Percentiles rank a stretch among this genome's conserved stretches.
These are phyloP conservation scores for Apodospora peruviana DNA, from an alignment of 495 filamentous ascomycete genomes.

Conservation along the genomic window DNA sequence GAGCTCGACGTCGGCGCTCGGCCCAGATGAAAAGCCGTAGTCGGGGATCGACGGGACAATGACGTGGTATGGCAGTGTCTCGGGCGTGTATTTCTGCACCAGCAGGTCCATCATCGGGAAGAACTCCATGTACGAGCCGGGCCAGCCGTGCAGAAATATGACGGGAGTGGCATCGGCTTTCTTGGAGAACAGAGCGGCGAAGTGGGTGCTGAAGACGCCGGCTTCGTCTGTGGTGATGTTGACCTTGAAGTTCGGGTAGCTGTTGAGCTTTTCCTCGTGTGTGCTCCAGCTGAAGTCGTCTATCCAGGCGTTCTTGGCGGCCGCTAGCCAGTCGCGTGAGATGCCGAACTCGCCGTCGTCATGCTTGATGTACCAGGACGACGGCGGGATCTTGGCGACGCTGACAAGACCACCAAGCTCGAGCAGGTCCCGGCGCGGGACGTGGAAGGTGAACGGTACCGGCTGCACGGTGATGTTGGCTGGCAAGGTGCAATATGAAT, in stretches of 20 bases:
- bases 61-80: conserved; percentile 56
- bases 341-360: conserved; percentile 55
- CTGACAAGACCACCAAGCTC: too few species aligned
- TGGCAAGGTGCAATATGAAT: too few species aligned
- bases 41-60: conserved; percentile 61
- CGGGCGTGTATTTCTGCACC: conserved; percentile 43
- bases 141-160: conserved; percentile 43
- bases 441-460: too few species aligned
- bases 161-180: conserved; percentile 55
- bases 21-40: conserved; percentile 51
- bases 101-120: conserved; percentile 36
- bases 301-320: conserved; percentile 50
- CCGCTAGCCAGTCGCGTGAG: conserved; percentile 49
- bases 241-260: conserved; percentile 55
- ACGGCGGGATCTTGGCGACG: too few species aligned
- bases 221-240: conserved; percentile 40
- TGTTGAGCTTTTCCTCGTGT: conserved; percentile 54
- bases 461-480: too few species aligned
- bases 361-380: too few species aligned
- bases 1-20: conserved; percentile 47
- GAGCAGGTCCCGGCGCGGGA: too few species aligned
- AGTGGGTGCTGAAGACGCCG: conserved; percentile 50
- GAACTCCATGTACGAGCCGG: conserved; percentile 57
- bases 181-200: conserved; percentile 56
- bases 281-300: conserved; percentile 43